Base-by-base conservation (phyloP, 2,329 filamentous ascomycete species). In the Shiraia sp. region DNA sequence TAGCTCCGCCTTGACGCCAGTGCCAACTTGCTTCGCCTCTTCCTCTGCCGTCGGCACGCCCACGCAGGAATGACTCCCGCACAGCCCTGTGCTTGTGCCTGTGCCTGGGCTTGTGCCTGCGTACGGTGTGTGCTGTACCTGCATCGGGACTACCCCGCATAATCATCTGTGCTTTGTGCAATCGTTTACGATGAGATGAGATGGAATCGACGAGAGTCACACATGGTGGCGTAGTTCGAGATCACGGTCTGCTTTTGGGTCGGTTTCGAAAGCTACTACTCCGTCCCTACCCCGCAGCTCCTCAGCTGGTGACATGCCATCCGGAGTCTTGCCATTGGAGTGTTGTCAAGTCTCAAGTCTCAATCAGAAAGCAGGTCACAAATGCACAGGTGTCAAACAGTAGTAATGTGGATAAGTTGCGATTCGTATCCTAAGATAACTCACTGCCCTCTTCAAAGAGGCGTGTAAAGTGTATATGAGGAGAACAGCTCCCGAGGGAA, bases 381-480 rank as follows among this genome's bases (percentile, higher is more conserved):
- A n/a, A 22, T 22, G 19, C 19, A 24, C 32, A 34, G 25, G 13
- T 26, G 28, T 17, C 29, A 33, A 24, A 24, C 25, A 15, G 16
- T 17, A 17, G 26, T 55, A 31, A 47, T 52, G 43, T 48, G 40
- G 43, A 41, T 40, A 62, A 65, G 60, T 60, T 64, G 57, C 50
- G 57, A 66, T 66, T 65, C 48, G 49, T 65, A 52, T 63, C 49
- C 54, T 56, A 53, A 57, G 48, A 51, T 54, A 58, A 55, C 45
- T 59, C 64, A 68, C 65, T 68, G 63, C 65, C 64, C 63, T 62
- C 58, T 25, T 19, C 43, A 40, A 49, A 36, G 60, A 65, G 61
- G 64, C 63, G 62, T 68, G 63, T 65, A 58, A 60, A 22, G 8
- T 43, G 49, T 48, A 49, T 58, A 54, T 47, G 44, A 60, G 52